Conservation (phyloP, 83 land plant species). For the Picea abies region DNA sequence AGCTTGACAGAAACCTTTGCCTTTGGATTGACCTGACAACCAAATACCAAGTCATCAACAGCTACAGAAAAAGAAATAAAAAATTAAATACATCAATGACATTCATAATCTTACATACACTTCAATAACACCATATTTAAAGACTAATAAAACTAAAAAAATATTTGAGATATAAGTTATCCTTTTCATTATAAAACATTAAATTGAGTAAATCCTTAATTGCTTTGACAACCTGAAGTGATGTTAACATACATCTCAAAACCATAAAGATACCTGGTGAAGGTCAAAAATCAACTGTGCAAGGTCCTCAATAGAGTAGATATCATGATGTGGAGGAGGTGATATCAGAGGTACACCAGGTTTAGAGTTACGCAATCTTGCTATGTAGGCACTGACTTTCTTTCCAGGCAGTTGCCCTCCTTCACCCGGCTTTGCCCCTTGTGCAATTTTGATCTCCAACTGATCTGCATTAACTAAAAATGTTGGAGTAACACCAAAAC, state of each 20-base stretch:
- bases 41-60: not conserved
- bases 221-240: not conserved
- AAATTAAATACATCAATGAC: not conserved
- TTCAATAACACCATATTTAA: no score
- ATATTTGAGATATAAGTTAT: not conserved
- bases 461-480: constrained; percentile 96
- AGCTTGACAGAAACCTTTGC: constrained; percentile 99
- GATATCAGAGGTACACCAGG: constrained; percentile 99
- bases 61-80: not conserved
- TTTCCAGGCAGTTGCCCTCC: constrained; percentile 99
- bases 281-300: constrained; percentile 98
- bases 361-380: constrained; percentile 87
- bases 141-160: no score
- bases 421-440: constrained; percentile 99
- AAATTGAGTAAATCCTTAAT: constrained; percentile 4
- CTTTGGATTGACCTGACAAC: constrained; percentile 81
- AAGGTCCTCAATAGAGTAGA: constrained; percentile 98
- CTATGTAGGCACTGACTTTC: constrained; percentile 98
- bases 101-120: not conserved
- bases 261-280: constrained; percentile 73
- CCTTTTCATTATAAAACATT: not conserved
- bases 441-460: constrained; percentile 96
- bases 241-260: not conserved
- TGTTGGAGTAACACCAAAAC: constrained; percentile 98
- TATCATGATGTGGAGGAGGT: constrained; percentile 99